These are phyloP conservation scores for Globisporangium radiosum DNA, from an alignment of 352 stramenopile genomes.

Conservation along the genomic window DNA sequence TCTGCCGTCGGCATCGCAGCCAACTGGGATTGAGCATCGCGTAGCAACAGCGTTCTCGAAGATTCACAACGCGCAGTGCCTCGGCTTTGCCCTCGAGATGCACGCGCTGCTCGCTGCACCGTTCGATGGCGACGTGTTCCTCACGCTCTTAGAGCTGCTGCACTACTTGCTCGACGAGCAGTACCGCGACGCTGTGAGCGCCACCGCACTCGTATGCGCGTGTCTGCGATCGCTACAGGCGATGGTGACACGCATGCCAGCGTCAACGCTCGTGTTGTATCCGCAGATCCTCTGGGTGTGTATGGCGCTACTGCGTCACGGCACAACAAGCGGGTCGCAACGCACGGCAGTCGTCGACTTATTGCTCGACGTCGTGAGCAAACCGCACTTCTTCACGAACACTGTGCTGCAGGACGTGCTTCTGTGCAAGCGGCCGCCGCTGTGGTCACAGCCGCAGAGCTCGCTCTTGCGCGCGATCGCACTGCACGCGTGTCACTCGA, in stretches of 20 bases:
- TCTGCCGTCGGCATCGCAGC: not conserved
- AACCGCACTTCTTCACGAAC: constrained; percentile 39
- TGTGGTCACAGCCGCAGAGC: constrained; percentile 34
- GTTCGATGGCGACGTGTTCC: constrained; percentile 58
- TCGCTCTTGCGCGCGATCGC: constrained; percentile 45
- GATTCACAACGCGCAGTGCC: constrained; percentile 19
- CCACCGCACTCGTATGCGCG: constrained; percentile 29
- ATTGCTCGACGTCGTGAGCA: constrained; percentile 33
- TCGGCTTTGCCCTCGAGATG: constrained; percentile 46
- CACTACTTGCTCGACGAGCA: constrained; percentile 39
- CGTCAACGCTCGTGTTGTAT: constrained; percentile 51
- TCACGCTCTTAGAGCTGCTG: constrained; percentile 49
- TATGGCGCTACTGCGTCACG: constrained; percentile 62
- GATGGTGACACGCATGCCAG: constrained; percentile 43
- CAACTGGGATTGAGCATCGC: not conserved
- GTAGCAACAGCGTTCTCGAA: not conserved
- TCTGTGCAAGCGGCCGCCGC: constrained; percentile 33
- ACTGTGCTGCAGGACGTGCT: constrained; percentile 38
- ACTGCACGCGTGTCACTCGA: constrained; percentile 16
- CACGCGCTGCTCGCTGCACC: constrained; percentile 37
- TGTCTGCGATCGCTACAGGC: constrained; percentile 33
- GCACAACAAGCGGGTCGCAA: constrained; percentile 15
- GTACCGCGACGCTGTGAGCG: constrained; percentile 8
- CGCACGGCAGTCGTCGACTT: constrained; percentile 29
- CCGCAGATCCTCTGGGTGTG: constrained; percentile 72